Base-by-base conservation (phyloP, 148 eudicot genomes). In the Rhododendron mucronatum region DNA sequence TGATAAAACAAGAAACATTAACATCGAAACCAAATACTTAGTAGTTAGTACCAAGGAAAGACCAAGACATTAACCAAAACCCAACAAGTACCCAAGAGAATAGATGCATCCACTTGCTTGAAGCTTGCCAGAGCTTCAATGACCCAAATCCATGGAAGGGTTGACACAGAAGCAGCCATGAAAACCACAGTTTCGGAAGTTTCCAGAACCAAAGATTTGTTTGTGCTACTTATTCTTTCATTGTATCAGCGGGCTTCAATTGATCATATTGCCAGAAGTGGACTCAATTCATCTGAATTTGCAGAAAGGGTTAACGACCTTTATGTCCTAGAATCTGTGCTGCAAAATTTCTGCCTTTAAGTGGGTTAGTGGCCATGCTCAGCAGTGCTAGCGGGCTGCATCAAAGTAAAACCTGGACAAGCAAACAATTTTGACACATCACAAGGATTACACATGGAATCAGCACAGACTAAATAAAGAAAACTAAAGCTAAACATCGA, bases 121-220 rank as follows among this genome's bases (percentile, higher is more conserved):
- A 84, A 88, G 81, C 89, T 87, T 83, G 98, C 95, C 83, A 96
- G 87, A 85, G 94, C 85, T 90, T 96, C 98, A 75, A 96, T 80
- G 51, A 89, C 91, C 98, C 94, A 96, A 82, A 86, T 85, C 95
- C 96, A 91, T 11, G 92, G 83, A 84, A 91, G 88, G 75, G 83
- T 26, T 78, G 92, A 88, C 82, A 77, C 85, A 88, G 86, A 86
- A 30, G 51, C 80, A 69, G 80, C 81, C 89, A 89, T 89, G 30
- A 45, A 84, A 76, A 82, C 26, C 47, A 26, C 77, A 76, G 65
- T 86, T 78, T 28, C 82, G 84, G 48, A 82, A 44, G 81, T 78
- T 74, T 88, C 80, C 59, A 14, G 50, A n/a, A 47, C 87, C 88
- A 71, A 12, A 16, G 53, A 71, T n/a, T 65, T 44, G 35, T 50